These are phyloP conservation scores for Fusarium scirpi DNA, from an alignment of 2,329 filamentous ascomycete species.

Conservation along the genomic window DNA sequence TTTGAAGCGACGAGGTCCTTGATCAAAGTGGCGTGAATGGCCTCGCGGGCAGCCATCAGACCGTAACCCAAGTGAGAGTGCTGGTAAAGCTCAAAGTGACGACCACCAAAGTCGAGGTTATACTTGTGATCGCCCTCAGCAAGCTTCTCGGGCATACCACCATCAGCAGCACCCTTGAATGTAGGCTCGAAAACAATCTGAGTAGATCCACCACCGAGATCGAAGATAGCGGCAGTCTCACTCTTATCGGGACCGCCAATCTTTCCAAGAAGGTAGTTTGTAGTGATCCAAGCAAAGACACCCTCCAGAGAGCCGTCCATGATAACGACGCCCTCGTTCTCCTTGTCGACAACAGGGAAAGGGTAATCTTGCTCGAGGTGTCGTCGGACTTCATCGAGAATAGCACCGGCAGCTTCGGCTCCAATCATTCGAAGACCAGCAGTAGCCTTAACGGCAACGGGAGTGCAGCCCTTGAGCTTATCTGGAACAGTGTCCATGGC, in stretches of 20 bases:
- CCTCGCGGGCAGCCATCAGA: conserved; percentile 91
- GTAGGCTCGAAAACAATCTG: conserved; percentile 99
- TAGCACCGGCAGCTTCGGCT: conserved; percentile 81
- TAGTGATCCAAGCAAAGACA: conserved; percentile 99
- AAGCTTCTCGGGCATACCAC: conserved; percentile 87
- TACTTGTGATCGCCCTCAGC: conserved; percentile 97
- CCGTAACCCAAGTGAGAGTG: conserved; percentile 98
- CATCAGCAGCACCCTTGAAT: conserved; percentile 77
- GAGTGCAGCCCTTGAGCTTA: conserved; percentile 89
- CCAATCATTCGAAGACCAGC: conserved; percentile 92
- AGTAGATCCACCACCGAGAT: conserved; percentile 95
- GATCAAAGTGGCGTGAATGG: conserved; percentile 82
- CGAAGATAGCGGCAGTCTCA: conserved; percentile 93
- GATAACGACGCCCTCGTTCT: conserved; percentile 89
- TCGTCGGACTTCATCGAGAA: conserved; percentile 84
- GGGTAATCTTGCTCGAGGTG: conserved; percentile 91
- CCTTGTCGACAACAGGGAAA: conserved; percentile 90
- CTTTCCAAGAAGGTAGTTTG: conserved; percentile 97
- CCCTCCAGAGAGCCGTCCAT: conserved; percentile 99
- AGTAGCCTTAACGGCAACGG: conserved; percentile 97
- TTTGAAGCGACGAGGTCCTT: conserved; percentile 73
- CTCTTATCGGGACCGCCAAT: conserved; percentile 92
- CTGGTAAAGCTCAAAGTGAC: conserved; percentile 93
- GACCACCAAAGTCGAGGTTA: conserved; percentile 87
- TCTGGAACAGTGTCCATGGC: conserved; percentile 88